Evolutionary conservation across 176 grass and related monocot species (phyloP).

Genomic region (Pontederia paniculata): DNA sequence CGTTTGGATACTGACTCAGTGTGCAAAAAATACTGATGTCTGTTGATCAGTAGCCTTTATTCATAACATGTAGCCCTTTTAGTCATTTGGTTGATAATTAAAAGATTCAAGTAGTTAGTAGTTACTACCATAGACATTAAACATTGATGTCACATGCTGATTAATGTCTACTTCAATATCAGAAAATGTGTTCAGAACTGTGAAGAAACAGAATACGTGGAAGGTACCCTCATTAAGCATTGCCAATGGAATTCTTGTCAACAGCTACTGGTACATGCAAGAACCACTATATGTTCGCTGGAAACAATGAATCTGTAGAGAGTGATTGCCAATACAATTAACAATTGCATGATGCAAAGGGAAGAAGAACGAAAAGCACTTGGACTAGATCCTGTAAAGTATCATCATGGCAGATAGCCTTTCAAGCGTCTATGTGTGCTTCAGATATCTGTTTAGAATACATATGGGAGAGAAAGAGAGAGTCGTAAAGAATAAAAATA

Average conservation of each 20-base stretch:
- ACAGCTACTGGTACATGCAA: conserved; percentile 64
- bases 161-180: neutral
- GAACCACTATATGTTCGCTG: conserved; percentile 74
- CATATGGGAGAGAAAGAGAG: too few species aligned
- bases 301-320: conserved; percentile 95
- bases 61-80: too few species aligned
- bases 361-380: conserved; percentile 59
- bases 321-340: conserved; percentile 75
- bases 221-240: conserved; percentile 46
- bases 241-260: conserved; percentile 33
- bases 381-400: conserved; percentile 53
- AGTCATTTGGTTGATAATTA: too few species aligned
- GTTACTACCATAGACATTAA: neutral
- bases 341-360: conserved; percentile 83
- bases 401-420: conserved; percentile 90
- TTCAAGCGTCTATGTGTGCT: conserved; percentile 66
- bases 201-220: conserved; percentile 48
- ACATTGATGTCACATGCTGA: neutral
- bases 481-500: too few species aligned
- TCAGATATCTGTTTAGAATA: conserved; percentile 55
- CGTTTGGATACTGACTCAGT: too few species aligned
- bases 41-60: too few species aligned
- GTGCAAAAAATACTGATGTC: too few species aligned
- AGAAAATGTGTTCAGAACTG: conserved; percentile 58
- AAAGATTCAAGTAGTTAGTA: neutral